phyloP scores from a whole-genome alignment of 306 rosid genomes.

The Vigna reflexopilosa region DNA sequence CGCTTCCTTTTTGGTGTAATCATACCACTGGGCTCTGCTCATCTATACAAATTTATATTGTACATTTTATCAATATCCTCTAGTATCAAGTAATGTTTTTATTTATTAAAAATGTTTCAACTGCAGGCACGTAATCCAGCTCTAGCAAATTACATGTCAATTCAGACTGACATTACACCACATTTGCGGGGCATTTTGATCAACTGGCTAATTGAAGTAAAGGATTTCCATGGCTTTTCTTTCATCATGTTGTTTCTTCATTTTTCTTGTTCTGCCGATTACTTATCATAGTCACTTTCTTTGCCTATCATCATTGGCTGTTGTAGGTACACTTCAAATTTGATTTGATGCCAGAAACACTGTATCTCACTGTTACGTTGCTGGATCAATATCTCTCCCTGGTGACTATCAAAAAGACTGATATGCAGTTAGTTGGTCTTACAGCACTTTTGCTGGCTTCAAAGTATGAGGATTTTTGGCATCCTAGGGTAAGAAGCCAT shows the following conservation, averaged over 20 bases:
- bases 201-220: constrained; percentile 94
- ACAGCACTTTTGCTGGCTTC: constrained; percentile 91
- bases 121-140: constrained; percentile 69
- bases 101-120: constrained; percentile 32
- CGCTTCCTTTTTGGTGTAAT: constrained; percentile 4
- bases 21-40: not conserved
- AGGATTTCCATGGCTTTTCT: constrained; percentile 30
- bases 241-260: constrained; percentile 21
- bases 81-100: constrained; percentile 21
- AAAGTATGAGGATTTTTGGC: constrained; percentile 95
- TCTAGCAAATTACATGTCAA: constrained; percentile 67
- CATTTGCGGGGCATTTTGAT: constrained; percentile 86
- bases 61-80: constrained; percentile 1
- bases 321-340: constrained; percentile 84
- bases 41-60: not conserved
- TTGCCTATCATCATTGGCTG: constrained; percentile 35
- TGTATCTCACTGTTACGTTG: constrained; percentile 74
- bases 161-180: constrained; percentile 72
- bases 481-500: constrained; percentile 71
- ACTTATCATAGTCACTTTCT: constrained; percentile 37
- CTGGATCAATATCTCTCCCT: constrained; percentile 85
- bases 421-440: constrained; percentile 91
- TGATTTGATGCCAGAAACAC: constrained; percentile 93
- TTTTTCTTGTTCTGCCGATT: constrained; percentile 7
- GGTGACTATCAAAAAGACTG: constrained; percentile 64